Conservation (phyloP, 371 early-diverging fungal species). For the Mortierella sp. region DNA sequence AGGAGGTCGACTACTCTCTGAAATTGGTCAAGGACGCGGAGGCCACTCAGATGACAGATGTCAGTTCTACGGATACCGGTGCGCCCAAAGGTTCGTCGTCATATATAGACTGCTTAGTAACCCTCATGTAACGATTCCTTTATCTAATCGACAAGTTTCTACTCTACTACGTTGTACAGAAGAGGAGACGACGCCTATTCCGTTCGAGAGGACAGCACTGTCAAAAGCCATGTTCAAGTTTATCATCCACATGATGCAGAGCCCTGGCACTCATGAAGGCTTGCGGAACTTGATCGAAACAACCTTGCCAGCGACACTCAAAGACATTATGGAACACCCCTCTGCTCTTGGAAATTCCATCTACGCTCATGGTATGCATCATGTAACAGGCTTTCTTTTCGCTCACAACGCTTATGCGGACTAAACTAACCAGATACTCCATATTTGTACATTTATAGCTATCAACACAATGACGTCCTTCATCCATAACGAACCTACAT, state of each 20-base stretch:
- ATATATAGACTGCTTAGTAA: neutral
- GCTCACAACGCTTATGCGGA: neutral
- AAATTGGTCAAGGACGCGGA: slow-evolving; percentile 46
- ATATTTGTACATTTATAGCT: slow-evolving; percentile 57
- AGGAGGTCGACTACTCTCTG: slow-evolving; percentile 69
- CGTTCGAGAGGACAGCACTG: slow-evolving; percentile 73
- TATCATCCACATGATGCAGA: slow-evolving; percentile 93
- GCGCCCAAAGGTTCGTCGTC: slow-evolving; percentile 33
- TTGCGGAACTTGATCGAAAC: slow-evolving; percentile 95
- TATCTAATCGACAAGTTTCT: neutral
- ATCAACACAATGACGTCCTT: slow-evolving; percentile 95
- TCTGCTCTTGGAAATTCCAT: slow-evolving; percentile 82
- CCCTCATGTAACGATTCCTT: neutral
- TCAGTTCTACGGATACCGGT: slow-evolving; percentile 34
- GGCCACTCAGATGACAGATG: slow-evolving; percentile 58
- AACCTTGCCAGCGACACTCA: slow-evolving; percentile 83
- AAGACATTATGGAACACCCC: slow-evolving; percentile 78
- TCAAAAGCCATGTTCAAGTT: slow-evolving; percentile 94
- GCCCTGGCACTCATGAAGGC: slow-evolving; percentile 89
- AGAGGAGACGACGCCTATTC: slow-evolving; percentile 53
- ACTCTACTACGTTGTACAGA: slow-evolving; percentile 13
- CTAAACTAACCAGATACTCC: neutral
- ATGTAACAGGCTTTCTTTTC: neutral
- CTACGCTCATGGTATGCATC: slow-evolving; percentile 73
- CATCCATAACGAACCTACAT: slow-evolving; percentile 98